Percentiles rank a stretch among this genome's conserved stretches.
These are phyloP conservation scores for Ustilaginoidea virens DNA, from an alignment of 2,329 filamentous ascomycete genomes.

Conservation along the genomic window DNA sequence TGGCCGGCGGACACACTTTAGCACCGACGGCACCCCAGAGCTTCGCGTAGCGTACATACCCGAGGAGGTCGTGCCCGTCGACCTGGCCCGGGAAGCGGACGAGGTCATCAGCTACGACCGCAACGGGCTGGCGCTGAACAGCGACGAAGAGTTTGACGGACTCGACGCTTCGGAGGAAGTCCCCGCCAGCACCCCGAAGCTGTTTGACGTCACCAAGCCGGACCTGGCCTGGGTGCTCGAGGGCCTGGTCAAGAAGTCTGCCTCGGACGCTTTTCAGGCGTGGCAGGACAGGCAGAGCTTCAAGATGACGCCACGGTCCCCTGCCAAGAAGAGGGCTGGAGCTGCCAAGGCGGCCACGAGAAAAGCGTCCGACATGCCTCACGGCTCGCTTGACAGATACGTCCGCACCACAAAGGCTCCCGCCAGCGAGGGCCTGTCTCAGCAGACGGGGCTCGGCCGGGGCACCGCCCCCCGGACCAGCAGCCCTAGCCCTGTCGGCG, in stretches of 20 bases:
- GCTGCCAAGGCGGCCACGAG: conserved; percentile 8
- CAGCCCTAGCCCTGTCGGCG: background rate
- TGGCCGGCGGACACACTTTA: conserved; percentile 51
- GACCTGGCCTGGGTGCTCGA: conserved; percentile 31
- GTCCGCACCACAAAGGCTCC: conserved; percentile 24
- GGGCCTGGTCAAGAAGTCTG: conserved; percentile 12
- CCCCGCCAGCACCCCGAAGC: conserved; percentile 11
- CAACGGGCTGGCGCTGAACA: conserved; percentile 42
- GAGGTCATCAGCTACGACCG: conserved; percentile 36
- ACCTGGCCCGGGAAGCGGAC: conserved; percentile 58
- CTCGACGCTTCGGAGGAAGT: conserved; percentile 12
- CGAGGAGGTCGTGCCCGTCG: conserved; percentile 58
- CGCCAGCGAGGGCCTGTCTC: background rate
- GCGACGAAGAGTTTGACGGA: conserved; percentile 47
- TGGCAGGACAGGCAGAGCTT: conserved; percentile 13
- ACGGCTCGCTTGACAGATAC: conserved; percentile 24
- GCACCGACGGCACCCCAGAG: conserved; percentile 62
- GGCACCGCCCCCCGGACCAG: background rate
- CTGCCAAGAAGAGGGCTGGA: conserved; percentile 11
- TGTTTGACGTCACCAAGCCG: conserved; percentile 49
- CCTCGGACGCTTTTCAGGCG: conserved; percentile 11
- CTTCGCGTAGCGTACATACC: conserved; percentile 68
- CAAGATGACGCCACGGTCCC: conserved; percentile 10
- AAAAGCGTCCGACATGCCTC: conserved; percentile 8
- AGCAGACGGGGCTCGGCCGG: too few species aligned